Conservation (phyloP, 768 basidiomycete species). For the Thelephora ganbajun region DNA sequence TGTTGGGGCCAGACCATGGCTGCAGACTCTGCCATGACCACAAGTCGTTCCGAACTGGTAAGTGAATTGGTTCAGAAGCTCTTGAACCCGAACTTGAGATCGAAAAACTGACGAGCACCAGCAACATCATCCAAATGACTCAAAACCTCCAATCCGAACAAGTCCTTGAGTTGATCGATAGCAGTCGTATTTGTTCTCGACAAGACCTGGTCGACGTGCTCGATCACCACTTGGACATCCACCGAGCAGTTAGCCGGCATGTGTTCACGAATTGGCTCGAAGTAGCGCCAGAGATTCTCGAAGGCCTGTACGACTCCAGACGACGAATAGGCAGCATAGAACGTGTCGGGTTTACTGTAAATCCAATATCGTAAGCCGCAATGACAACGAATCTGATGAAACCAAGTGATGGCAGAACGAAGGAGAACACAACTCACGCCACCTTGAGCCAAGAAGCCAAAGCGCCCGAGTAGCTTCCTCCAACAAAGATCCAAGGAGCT, state of each 20-base stretch:
- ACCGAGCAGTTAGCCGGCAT: slow-evolving; percentile 67
- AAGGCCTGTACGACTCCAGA: slow-evolving; percentile 56
- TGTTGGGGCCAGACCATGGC: slow-evolving; percentile 30
- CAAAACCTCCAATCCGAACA: slow-evolving; percentile 43
- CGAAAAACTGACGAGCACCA: slow-evolving; percentile 31
- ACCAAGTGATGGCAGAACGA: neutral
- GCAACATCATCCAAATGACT: slow-evolving; percentile 57
- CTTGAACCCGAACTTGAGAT: neutral
- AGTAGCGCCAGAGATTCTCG: slow-evolving; percentile 53
- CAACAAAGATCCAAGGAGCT: slow-evolving; percentile 28
- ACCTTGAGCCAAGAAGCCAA: slow-evolving; percentile 55
- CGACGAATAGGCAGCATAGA: slow-evolving; percentile 53
- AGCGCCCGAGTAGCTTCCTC: slow-evolving; percentile 31
- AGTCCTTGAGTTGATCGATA: slow-evolving; percentile 38
- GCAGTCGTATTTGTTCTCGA: slow-evolving; percentile 26
- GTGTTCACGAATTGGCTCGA: slow-evolving; percentile 51
- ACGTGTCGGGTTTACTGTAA: slow-evolving; percentile 40
- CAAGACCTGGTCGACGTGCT: slow-evolving; percentile 47
- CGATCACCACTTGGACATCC: slow-evolving; percentile 50
- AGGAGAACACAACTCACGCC: slow-evolving; percentile 29
- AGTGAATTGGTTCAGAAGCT: neutral
- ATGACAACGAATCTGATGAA: neutral
- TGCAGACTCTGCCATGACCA: slow-evolving; percentile 60
- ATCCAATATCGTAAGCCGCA: slow-evolving; percentile 1
- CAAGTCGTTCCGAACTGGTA: slow-evolving; percentile 32